Base-by-base conservation (phyloP, 2,329 filamentous ascomycete species). In the Rhynchosporium agropyri region DNA sequence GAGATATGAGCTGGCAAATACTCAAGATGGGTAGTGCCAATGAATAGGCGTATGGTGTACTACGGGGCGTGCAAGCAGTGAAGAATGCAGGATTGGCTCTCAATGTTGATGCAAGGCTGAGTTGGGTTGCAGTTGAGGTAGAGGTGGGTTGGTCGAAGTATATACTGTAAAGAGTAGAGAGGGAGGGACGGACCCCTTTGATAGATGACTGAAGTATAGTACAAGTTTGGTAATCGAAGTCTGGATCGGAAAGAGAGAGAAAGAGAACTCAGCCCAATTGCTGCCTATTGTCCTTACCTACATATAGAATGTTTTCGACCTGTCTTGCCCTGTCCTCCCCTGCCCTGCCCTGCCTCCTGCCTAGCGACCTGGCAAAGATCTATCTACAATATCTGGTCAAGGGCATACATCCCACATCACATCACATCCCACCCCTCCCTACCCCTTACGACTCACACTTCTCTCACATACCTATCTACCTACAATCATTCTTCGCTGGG, bases 81-180 rank as follows among this genome's bases (percentile, higher is more conserved):
- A 63, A 40, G 63, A 60, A 33, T 26, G 48, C 43, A 45, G 55
- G 58, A 61, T 58, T 60, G 62, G 56, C 57, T 58, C 38, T 63
- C 45, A 55, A 64, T 63, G 46, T 48, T 42, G 36, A 63, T 60
- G 62, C 60, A 65, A 61, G 64, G 60, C 55, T 65, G 55, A 60
- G 61, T 53, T 58, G 57, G 29, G 57, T 48, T 51, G 60, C 15
- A 1, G n/a, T 43, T 46, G 43, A 51, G 58, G 57, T 61, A 26
- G 50, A 43, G n/a, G 45, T 15, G 55, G 62, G 50, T 53, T 20
- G 31, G 31, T 60, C 29, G 42, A 43, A 48, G 56, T 64, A 64
- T 68, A 68, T 66, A n/a, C n/a, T n/a, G n/a, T n/a, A 64, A 65
- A 64, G 58, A 59, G 61, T n/a, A 51, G 42, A 61, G 58, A 43